Conservation (phyloP, 2,329 filamentous ascomycete species). For the Cercospora sp. region DNA sequence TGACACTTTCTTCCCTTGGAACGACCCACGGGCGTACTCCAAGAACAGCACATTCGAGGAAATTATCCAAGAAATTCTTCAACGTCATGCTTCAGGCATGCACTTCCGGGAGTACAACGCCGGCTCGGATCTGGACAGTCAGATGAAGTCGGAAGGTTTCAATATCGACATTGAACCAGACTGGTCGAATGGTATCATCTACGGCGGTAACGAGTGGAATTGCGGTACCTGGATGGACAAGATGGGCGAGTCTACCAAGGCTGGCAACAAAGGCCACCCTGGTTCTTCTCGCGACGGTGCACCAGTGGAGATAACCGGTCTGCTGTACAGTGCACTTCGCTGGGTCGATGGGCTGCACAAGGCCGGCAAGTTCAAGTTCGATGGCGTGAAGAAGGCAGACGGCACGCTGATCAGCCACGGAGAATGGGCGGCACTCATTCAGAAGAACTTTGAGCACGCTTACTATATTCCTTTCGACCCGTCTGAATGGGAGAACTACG, state of each 20-base stretch:
- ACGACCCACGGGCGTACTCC: slow-evolving; percentile 84
- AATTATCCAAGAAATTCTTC: slow-evolving; percentile 87
- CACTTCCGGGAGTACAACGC: slow-evolving; percentile 95
- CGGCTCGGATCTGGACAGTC: slow-evolving; percentile 79
- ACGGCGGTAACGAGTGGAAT: slow-evolving; percentile 90
- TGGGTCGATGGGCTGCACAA: slow-evolving; percentile 73
- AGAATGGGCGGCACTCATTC: slow-evolving; percentile 78
- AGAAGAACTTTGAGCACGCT: slow-evolving; percentile 84
- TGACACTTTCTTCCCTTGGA: slow-evolving; percentile 84
- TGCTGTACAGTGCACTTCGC: slow-evolving; percentile 82
- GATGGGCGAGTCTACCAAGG: slow-evolving; percentile 96
- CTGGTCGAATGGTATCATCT: slow-evolving; percentile 87
- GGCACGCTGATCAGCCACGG: slow-evolving; percentile 64
- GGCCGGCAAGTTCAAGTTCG: slow-evolving; percentile 69
- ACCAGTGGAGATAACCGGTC: slow-evolving; percentile 89
- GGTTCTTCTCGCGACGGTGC: slow-evolving; percentile 96
- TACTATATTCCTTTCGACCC: slow-evolving; percentile 78
- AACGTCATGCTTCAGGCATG: slow-evolving; percentile 86
- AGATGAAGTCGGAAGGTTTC: slow-evolving; percentile 93
- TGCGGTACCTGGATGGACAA: slow-evolving; percentile 99
- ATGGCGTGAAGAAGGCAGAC: slow-evolving; percentile 60
- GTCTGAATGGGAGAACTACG: slow-evolving; percentile 72
- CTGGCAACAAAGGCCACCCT: slow-evolving; percentile 87
- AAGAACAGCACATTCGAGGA: slow-evolving; percentile 80
- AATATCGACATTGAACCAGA: slow-evolving; percentile 88